Evolutionary conservation across 352 stramenopile species (phyloP).

Genomic region (Halophytophthora batemanensis): DNA sequence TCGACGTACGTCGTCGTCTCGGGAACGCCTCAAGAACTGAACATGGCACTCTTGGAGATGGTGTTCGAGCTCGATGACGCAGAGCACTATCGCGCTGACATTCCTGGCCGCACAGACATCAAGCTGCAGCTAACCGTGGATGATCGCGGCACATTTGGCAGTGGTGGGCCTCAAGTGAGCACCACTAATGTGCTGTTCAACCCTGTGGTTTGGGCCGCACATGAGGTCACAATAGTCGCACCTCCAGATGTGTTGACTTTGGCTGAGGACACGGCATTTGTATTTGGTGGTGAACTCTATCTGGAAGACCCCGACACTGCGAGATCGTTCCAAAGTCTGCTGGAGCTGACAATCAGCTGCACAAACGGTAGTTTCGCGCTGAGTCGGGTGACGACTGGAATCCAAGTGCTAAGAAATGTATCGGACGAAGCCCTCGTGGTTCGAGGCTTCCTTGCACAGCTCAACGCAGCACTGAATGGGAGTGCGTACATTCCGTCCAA

Average conservation of each 20-base stretch:
- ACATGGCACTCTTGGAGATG: conserved; percentile 38
- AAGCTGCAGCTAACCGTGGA: conserved; percentile 54
- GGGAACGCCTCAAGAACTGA: conserved; percentile 34
- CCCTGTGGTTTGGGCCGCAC: conserved; percentile 28
- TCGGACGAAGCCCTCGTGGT: conserved; percentile 22
- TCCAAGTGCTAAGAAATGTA: conserved; percentile 33
- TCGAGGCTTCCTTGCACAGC: conserved; percentile 40
- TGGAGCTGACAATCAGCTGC: conserved; percentile 32
- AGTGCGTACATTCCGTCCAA: conserved; percentile 42
- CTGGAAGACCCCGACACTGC: conserved; percentile 26
- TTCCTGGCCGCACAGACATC: conserved; percentile 19
- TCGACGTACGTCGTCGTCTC: conserved; percentile 31
- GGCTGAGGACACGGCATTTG: conserved; percentile 36
- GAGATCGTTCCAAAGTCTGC: conserved; percentile 18
- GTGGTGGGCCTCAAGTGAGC: conserved; percentile 45
- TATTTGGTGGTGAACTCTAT: conserved; percentile 30
- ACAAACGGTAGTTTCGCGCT: conserved; percentile 27
- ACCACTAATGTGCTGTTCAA: conserved; percentile 26
- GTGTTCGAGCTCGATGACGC: conserved; percentile 36
- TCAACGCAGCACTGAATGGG: conserved; percentile 54
- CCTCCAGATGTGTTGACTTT: conserved; percentile 28
- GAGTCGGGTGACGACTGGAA: conserved; percentile 2
- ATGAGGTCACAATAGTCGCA: conserved; percentile 20
- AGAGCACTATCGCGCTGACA: conserved; percentile 28
- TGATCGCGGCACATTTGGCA: conserved; percentile 47